These are phyloP conservation scores for Ophiocordyceps australis DNA, from an alignment of 2,329 filamentous ascomycete species.

Conservation along the genomic window DNA sequence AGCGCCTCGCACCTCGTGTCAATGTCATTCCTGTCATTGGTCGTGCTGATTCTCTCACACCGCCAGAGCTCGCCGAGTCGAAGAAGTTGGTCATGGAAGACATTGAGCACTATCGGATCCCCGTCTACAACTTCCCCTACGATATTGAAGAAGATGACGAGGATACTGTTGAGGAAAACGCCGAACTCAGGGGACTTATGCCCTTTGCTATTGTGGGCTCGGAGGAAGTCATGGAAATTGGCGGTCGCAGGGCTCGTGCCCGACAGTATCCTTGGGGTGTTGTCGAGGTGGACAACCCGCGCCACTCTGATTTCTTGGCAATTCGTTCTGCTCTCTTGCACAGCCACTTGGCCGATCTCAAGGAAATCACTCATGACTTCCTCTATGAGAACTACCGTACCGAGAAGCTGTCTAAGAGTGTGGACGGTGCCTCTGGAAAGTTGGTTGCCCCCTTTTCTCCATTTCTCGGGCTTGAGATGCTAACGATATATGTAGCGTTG, in stretches of 20 bases:
- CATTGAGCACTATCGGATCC: conserved; percentile 98
- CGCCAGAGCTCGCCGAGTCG: conserved; percentile 89
- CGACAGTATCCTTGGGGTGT: conserved; percentile 98
- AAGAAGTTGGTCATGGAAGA: conserved; percentile 99
- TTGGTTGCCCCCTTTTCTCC: conserved; percentile 33
- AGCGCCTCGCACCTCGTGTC: conserved; percentile 90
- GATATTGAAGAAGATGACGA: conserved; percentile 99
- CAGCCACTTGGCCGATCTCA: conserved; percentile 93
- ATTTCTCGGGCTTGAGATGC: conserved; percentile 2
- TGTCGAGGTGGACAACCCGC: conserved; percentile 96
- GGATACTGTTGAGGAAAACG: conserved; percentile 98
- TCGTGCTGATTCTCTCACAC: conserved; percentile 93
- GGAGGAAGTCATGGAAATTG: conserved; percentile 87
- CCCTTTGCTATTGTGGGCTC: conserved; percentile 97
- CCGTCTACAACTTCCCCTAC: conserved; percentile 99
- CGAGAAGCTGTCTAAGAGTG: conserved; percentile 99
- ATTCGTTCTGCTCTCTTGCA: conserved; percentile 93
- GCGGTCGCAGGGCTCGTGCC: conserved; percentile 78
- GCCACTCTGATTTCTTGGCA: conserved; percentile 95
- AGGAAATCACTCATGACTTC: conserved; percentile 99
- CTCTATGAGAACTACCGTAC: conserved; percentile 99
- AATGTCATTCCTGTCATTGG: conserved; percentile 99
- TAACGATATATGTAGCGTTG: conserved; percentile 34
- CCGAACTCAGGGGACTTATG: conserved; percentile 92
- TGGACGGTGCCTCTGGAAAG: conserved; percentile 76